These are phyloP conservation scores for Colletotrichum falcatum DNA, from an alignment of 2,329 filamentous ascomycete genomes.

Conservation along the genomic window DNA sequence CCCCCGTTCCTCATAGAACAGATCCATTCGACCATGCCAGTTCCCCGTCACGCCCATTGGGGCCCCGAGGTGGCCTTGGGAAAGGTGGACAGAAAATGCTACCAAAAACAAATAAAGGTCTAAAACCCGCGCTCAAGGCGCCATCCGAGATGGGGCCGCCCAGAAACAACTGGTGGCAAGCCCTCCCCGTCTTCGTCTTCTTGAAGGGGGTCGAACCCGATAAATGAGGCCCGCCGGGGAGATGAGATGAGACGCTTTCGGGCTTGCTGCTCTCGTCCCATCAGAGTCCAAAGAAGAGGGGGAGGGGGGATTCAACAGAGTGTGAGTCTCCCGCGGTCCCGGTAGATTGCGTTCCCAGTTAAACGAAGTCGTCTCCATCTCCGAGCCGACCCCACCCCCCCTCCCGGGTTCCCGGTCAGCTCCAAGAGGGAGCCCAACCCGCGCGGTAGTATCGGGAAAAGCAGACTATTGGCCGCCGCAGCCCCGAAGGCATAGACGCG, in stretches of 20 bases:
- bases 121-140: neutral
- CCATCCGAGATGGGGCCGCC: neutral
- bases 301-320: neutral
- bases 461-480: neutral
- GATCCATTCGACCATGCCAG: neutral
- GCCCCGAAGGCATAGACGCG: neutral
- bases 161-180: neutral
- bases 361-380: conserved; percentile 13
- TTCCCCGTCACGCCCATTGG: neutral
- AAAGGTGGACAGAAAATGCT: neutral
- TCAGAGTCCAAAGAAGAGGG: neutral
- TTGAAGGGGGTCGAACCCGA: neutral
- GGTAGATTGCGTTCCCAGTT: conserved; percentile 11
- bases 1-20: neutral
- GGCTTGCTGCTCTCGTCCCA: neutral
- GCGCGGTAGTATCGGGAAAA: neutral
- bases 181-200: neutral
- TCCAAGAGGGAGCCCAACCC: neutral
- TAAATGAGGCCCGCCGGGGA: conserved; percentile 9
- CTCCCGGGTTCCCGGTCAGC: neutral
- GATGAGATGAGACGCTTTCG: neutral
- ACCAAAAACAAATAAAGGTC: neutral
- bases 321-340: neutral
- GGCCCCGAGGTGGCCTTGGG: neutral
- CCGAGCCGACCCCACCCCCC: neutral